Base-by-base conservation (phyloP, 106 monocot genomes). In the Dioscorea zingiberensis region DNA sequence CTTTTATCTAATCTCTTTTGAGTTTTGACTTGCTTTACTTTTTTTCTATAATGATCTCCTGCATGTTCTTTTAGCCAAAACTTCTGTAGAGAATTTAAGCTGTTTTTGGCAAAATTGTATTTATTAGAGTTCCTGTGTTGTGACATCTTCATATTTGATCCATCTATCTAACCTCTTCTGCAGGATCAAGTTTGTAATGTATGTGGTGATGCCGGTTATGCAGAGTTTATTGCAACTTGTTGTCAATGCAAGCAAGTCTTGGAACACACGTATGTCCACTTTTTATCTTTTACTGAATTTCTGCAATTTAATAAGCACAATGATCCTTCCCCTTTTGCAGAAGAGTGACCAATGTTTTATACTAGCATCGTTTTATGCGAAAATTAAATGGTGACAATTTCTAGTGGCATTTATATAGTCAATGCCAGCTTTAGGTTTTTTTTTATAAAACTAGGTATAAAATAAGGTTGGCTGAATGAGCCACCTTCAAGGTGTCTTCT, bases 171-270 rank as follows among this genome's bases (percentile, higher is more conserved):
- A 23, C 27, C 27, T 13, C 14, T 19, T 23, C 23, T 62, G 61
- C 30, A 62, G 61, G 61, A 62, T 17, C 26, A 4, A 62, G 61
- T 62, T 30, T 62, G 61, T 19, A 27, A 62, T 9, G 13, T 14
- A 62, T 62, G 61, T 62, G 61, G 61, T 29, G 61, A 29, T 19
- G 29, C 30, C 13, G 61, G 61, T 6, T 62, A 16, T 62, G 27
- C 25, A 28, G 19, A 62, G 2, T 17, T 16, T 16, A 25, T 62
- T 29, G 61, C 29, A 17, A 27, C n/a, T 2, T 62, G 61, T 62
- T 32, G 27, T 62, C 25, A 19, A 30, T 62, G 61, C 61, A 27
- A n/a, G 25, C 13, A 19, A 62, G 19, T 27, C 29, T 15, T 9
- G 2, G 28, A 28, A 62, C 61, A 62, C 16, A 32, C 15, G 61